Percentiles rank a stretch among this genome's conserved stretches.
Evolutionary conservation across 495 filamentous ascomycete genomes (phyloP).

Genomic region (Penicillium malachiteum): DNA sequence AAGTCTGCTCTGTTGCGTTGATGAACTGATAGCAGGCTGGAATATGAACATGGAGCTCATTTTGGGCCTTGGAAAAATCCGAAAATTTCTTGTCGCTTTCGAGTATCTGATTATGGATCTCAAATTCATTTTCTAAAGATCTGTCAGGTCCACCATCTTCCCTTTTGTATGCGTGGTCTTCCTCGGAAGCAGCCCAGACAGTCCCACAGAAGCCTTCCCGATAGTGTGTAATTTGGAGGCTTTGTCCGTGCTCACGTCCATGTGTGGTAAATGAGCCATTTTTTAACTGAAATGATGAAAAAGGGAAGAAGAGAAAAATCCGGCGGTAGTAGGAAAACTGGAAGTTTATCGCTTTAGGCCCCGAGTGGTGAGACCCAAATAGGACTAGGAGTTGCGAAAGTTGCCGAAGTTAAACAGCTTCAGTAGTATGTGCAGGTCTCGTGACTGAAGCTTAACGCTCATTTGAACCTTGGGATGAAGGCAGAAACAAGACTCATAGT

Average conservation of each 20-base stretch:
- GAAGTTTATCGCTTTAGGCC: too few species aligned
- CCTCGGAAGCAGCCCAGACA: conserved; percentile 24
- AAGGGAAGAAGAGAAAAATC: too few species aligned
- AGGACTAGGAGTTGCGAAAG: too few species aligned
- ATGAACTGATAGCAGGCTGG: conserved; percentile 25
- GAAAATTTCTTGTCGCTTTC: conserved; percentile 1
- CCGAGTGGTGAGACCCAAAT: too few species aligned
- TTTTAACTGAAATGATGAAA: too few species aligned
- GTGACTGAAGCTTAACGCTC: too few species aligned
- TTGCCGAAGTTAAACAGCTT: too few species aligned
- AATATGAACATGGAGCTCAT: conserved; percentile 10
- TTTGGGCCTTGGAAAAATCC: not conserved
- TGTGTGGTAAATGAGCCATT: too few species aligned
- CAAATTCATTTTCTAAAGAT: conserved; percentile 35
- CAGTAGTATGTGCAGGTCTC: too few species aligned
- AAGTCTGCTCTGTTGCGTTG: conserved; percentile 17
- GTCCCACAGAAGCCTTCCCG: conserved; percentile 29
- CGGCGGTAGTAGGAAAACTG: too few species aligned
- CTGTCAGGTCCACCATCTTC: conserved; percentile 36
- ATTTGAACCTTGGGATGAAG: too few species aligned
- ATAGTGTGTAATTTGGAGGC: conserved; percentile 12
- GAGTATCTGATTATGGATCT: conserved; percentile 29
- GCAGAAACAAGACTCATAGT: too few species aligned
- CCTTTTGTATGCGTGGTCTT: conserved; percentile 28
- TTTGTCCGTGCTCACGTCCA: not conserved